Evolutionary conservation across 495 filamentous ascomycete species (phyloP).

Genomic region (Peziza echinospora): DNA sequence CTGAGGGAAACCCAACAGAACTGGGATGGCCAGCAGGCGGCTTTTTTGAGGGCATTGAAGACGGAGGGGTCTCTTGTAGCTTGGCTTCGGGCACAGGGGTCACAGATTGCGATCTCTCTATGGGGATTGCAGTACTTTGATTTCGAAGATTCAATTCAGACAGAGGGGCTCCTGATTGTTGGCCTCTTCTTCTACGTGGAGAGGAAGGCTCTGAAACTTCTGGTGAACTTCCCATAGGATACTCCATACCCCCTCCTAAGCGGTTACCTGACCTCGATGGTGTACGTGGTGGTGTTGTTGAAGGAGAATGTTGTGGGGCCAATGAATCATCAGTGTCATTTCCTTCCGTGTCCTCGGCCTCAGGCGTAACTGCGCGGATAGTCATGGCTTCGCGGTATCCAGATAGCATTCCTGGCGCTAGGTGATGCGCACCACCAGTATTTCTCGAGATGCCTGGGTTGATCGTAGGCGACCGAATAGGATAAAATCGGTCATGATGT

Average conservation of each 20-base stretch:
- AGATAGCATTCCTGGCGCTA: not conserved
- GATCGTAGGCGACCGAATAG: constrained; percentile 8
- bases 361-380: constrained; percentile 34
- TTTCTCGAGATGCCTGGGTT: constrained; percentile 15
- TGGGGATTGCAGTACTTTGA: not conserved
- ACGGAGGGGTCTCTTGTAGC: not conserved
- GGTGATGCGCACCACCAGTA: constrained; percentile 1
- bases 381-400: constrained; percentile 20
- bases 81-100: no score
- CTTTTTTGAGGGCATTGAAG: no score
- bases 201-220: not conserved
- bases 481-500: constrained; percentile 12
- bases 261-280: constrained; percentile 15
- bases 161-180: not conserved
- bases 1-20: constrained; percentile 17
- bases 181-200: not conserved
- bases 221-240: not conserved
- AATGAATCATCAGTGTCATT: constrained; percentile 10
- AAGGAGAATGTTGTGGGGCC: constrained; percentile 12
- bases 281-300: constrained; percentile 22
- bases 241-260: no score
- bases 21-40: constrained; percentile 4
- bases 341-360: constrained; percentile 21
- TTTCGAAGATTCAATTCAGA: not conserved
- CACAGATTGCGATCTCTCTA: not conserved